A percentile compares a stretch with the other conserved stretches of the same genome.
Conservation (phyloP, 2,329 filamentous ascomycete genomes). For the Aureobasidium lini region DNA sequence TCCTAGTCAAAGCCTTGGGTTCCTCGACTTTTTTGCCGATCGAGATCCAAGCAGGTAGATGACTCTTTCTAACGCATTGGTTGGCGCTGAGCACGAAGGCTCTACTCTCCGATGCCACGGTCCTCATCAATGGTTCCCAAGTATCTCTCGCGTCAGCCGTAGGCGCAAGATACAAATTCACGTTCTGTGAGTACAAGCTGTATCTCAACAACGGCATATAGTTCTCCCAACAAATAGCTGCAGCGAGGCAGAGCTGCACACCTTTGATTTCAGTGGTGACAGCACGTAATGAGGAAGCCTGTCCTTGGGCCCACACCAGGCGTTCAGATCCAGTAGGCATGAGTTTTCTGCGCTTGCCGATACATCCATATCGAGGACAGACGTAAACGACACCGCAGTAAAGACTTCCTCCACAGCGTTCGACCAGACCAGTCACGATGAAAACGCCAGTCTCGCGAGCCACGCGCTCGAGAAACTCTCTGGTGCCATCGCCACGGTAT, state of each 20-base stretch:
- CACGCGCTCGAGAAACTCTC: conserved; percentile 71
- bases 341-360: conserved; percentile 86
- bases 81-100: conserved; percentile 83
- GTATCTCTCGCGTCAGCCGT: conserved; percentile 79
- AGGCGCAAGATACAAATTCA: conserved; percentile 85
- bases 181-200: conserved; percentile 77
- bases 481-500: conserved; percentile 62
- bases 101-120: conserved; percentile 70
- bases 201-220: conserved; percentile 89
- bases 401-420: conserved; percentile 70
- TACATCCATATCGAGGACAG: conserved; percentile 60
- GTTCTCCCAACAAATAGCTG: conserved; percentile 94
- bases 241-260: conserved; percentile 69
- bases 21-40: conserved; percentile 14
- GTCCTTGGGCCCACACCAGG: conserved; percentile 82
- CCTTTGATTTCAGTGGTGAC: conserved; percentile 74
- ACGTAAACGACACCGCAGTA: conserved; percentile 82
- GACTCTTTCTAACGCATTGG: conserved; percentile 60
- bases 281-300: conserved; percentile 68
- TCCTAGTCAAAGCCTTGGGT: background rate
- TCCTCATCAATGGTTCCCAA: conserved; percentile 77
- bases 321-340: conserved; percentile 85
- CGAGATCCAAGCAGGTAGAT: conserved; percentile 53
- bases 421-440: conserved; percentile 70
- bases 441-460: conserved; percentile 74